phyloP scores from a whole-genome alignment of 148 eudicot genomes.

The Vaccinium darrowii region DNA sequence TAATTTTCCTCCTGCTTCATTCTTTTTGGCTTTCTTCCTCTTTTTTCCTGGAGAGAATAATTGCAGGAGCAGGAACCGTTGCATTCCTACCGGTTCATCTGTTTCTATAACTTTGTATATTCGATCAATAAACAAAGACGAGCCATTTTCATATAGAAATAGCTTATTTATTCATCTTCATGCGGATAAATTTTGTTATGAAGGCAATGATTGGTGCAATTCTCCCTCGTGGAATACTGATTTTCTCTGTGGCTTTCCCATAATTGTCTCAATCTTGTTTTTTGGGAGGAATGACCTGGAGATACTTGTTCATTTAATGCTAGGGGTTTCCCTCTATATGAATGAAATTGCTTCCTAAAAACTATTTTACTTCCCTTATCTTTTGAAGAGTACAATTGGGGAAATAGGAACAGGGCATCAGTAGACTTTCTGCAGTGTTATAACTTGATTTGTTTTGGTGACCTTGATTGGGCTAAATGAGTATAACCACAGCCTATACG shows the following conservation, averaged over 20 bases:
- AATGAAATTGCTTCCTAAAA: too few species aligned
- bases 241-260: neutral
- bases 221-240: neutral
- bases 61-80: neutral
- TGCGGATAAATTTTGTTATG: neutral
- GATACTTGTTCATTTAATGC: too few species aligned
- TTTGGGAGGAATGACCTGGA: too few species aligned
- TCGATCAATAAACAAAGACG: neutral
- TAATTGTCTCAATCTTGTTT: neutral
- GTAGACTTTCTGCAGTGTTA: too few species aligned
- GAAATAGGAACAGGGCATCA: too few species aligned
- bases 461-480: too few species aligned
- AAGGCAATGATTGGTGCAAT: neutral
- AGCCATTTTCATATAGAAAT: neutral
- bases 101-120: neutral
- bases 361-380: too few species aligned
- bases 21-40: neutral
- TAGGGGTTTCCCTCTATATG: too few species aligned
- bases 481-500: too few species aligned
- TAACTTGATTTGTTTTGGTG: too few species aligned
- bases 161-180: neutral
- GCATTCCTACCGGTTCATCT: neutral
- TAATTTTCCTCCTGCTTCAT: neutral
- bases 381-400: too few species aligned
- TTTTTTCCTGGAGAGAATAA: neutral